Evolutionary conservation across 2,329 filamentous ascomycete species (phyloP).

Genomic region (Alternaria sp.): DNA sequence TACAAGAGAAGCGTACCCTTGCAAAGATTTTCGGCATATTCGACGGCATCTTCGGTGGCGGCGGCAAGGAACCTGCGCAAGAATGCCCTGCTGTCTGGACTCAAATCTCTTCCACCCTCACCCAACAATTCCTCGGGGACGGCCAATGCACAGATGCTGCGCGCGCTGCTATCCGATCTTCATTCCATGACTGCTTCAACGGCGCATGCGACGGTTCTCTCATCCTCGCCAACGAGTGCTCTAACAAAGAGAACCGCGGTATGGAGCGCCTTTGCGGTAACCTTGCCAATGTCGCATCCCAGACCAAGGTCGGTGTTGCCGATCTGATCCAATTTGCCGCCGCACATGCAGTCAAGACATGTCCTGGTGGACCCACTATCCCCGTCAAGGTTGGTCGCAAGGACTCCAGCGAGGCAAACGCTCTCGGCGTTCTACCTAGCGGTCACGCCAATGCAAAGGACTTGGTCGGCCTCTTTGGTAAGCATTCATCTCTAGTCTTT

Average conservation of each 20-base stretch:
- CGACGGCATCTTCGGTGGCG: conserved; percentile 7
- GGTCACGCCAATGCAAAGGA: conserved; percentile 17
- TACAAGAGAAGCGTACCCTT: conserved; percentile 24
- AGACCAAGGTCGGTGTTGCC: conserved; percentile 47
- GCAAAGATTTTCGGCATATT: conserved; percentile 12
- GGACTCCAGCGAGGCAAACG: conserved; percentile 33
- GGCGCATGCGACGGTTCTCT: conserved; percentile 47
- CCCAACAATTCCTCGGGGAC: conserved; percentile 39
- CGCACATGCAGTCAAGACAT: conserved; percentile 47
- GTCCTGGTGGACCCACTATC: conserved; percentile 42
- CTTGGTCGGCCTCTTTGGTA: conserved; percentile 41
- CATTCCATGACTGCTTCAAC: conserved; percentile 48
- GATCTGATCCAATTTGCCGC: conserved; percentile 49
- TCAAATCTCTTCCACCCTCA: conserved; percentile 41
- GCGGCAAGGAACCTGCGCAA: conserved; percentile 5
- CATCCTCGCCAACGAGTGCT: conserved; percentile 45
- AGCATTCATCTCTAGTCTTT: background rate
- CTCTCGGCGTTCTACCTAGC: conserved; percentile 32
- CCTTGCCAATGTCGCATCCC: conserved; percentile 48
- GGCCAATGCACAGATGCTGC: conserved; percentile 46
- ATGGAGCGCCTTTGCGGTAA: conserved; percentile 52
- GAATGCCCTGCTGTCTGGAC: conserved; percentile 42
- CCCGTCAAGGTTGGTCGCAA: conserved; percentile 43
- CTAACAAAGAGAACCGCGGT: conserved; percentile 50
- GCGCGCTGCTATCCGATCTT: conserved; percentile 41